These are phyloP conservation scores for Trichoderma reesei DNA, from an alignment of 495 filamentous ascomycete species.

Conservation along the genomic window DNA sequence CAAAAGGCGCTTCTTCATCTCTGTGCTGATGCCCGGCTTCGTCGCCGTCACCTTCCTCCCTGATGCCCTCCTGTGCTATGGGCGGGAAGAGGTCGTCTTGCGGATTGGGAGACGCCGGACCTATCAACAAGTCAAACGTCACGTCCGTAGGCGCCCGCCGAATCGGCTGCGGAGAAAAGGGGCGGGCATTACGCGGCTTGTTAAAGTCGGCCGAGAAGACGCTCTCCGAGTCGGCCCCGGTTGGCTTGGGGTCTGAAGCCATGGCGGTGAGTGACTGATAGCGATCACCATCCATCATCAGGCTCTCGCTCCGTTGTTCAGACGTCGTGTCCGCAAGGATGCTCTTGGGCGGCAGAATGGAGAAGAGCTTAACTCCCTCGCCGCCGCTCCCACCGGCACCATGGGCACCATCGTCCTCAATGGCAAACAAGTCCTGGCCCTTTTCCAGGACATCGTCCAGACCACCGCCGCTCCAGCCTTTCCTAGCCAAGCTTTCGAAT, in stretches of 20 bases:
- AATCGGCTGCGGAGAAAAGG: slow-evolving; percentile 45
- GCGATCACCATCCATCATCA: slow-evolving; percentile 32
- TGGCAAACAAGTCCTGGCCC: slow-evolving; percentile 51
- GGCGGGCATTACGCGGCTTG: slow-evolving; percentile 35
- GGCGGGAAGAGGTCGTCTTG: slow-evolving; percentile 17
- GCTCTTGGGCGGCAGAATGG: slow-evolving; percentile 46
- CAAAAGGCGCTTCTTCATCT: slow-evolving; percentile 10
- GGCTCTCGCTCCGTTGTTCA: slow-evolving; percentile 30
- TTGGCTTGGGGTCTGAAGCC: slow-evolving; percentile 14
- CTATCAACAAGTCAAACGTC: slow-evolving; percentile 14
- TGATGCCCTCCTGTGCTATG: slow-evolving; percentile 18
- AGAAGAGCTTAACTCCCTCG: slow-evolving; percentile 43
- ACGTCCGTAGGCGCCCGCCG: slow-evolving; percentile 25
- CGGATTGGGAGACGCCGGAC: slow-evolving; percentile 5
- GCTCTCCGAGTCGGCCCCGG: slow-evolving; percentile 32
- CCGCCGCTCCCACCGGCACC: slow-evolving; percentile 17
- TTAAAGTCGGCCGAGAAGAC: slow-evolving; percentile 43
- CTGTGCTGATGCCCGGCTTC: no score
- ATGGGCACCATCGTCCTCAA: slow-evolving; percentile 25
- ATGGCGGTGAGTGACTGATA: slow-evolving; percentile 43
- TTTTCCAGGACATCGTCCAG: slow-evolving; percentile 51
- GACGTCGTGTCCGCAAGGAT: slow-evolving; percentile 38
- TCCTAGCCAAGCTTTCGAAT: slow-evolving; percentile 52
- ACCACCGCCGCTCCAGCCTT: slow-evolving; percentile 55
- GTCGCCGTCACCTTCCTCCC: slow-evolving; percentile 13